phyloP scores from a whole-genome alignment of 345 rosid species.

The Eucalyptus fibrosa region DNA sequence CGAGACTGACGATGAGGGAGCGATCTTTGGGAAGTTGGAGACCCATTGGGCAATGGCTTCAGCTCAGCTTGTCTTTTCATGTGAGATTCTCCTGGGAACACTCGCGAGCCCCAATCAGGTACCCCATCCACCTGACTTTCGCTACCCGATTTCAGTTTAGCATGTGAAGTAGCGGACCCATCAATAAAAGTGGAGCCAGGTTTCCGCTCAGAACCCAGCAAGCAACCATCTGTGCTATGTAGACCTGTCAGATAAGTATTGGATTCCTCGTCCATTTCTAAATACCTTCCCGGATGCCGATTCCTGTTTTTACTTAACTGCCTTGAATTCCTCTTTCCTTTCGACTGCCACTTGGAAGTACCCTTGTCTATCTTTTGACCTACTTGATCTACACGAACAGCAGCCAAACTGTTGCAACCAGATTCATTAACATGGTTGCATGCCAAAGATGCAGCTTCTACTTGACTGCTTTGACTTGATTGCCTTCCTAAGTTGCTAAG shows the following conservation, averaged over 20 bases:
- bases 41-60: constrained; percentile 7
- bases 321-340: constrained; percentile 93
- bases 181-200: neutral
- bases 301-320: constrained; percentile 53
- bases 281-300: constrained; percentile 34
- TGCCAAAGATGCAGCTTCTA: constrained; percentile 26
- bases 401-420: constrained; percentile 11
- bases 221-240: neutral
- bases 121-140: constrained; percentile 15
- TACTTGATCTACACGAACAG: constrained; percentile 10
- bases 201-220: neutral
- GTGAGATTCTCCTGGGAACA: constrained; percentile 7
- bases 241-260: constrained; percentile 8
- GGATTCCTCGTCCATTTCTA: constrained; percentile 29
- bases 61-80: constrained; percentile 15
- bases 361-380: constrained; percentile 49
- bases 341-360: constrained; percentile 81
- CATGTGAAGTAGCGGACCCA: neutral
- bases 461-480: constrained; percentile 26
- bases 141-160: constrained; percentile 2
- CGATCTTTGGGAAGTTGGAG: constrained; percentile 34
- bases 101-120: constrained; percentile 20
- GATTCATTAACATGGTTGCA: constrained; percentile 30
- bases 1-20: constrained; percentile 50
- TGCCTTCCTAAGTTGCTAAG: constrained; percentile 29